phyloP scores from a whole-genome alignment of 2,329 filamentous ascomycete genomes.

The Diplodia intermedia region DNA sequence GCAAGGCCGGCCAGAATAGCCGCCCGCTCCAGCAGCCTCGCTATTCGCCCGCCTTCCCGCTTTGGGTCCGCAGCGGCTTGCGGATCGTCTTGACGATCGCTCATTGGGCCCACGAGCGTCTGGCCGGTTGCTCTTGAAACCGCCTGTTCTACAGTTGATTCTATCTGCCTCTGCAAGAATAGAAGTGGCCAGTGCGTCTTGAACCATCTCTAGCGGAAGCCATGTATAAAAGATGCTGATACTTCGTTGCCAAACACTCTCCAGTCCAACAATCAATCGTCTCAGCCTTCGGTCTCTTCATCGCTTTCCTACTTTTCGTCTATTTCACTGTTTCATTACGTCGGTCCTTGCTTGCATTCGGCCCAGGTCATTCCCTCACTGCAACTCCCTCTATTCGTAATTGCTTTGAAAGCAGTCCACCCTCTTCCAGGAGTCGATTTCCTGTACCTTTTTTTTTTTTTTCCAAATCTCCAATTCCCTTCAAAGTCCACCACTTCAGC shows the following conservation, averaged over 20 bases:
- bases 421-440: slow-evolving; percentile 29
- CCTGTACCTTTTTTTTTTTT: slow-evolving; percentile 19
- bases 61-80: not conserved
- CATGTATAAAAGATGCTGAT: slow-evolving; percentile 19
- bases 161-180: slow-evolving; percentile 21
- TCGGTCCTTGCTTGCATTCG: slow-evolving; percentile 35
- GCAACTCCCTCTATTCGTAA: slow-evolving; percentile 7
- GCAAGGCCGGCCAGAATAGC: slow-evolving; percentile 21
- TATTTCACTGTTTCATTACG: slow-evolving; percentile 42
- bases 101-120: slow-evolving; percentile 28
- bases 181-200: slow-evolving; percentile 26
- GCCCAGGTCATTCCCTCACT: slow-evolving; percentile 39
- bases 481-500: not conserved
- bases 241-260: not conserved
- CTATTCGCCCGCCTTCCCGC: not conserved
- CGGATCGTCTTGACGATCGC: not conserved
- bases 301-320: slow-evolving; percentile 45
- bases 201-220: not conserved
- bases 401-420: slow-evolving; percentile 31
- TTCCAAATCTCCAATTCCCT: not conserved
- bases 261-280: slow-evolving; percentile 32
- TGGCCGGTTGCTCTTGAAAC: slow-evolving; percentile 28
- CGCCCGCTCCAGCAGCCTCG: slow-evolving; percentile 15
- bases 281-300: slow-evolving; percentile 42
- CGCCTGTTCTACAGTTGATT: slow-evolving; percentile 2